Conservation (phyloP, 129 eudicot species). For the Chrysanthemum makinoi region DNA sequence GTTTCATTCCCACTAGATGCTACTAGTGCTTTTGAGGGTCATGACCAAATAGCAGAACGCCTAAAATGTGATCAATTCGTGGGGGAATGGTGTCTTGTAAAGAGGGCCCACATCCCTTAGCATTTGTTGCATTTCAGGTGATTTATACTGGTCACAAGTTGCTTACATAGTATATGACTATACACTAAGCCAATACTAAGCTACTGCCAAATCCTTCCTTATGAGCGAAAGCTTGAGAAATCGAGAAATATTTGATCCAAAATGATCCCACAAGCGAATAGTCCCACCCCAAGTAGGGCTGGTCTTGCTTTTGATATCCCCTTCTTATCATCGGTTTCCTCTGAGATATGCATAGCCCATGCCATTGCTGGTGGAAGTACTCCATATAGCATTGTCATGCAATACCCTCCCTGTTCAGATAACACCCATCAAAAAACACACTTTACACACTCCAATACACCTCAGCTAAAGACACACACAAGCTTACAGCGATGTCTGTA, state of each 20-base stretch:
- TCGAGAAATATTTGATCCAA: slow-evolving; percentile 65
- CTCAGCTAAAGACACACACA: slow-evolving; percentile 5
- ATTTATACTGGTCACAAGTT: background rate
- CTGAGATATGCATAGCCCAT: slow-evolving; percentile 51
- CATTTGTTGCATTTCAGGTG: background rate
- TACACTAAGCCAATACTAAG: background rate
- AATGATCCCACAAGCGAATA: slow-evolving; percentile 59
- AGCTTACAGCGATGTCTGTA: slow-evolving; percentile 92
- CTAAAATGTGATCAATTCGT: too few species aligned
- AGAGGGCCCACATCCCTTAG: background rate
- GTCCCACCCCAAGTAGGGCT: slow-evolving; percentile 61
- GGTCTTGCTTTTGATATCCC: slow-evolving; percentile 40
- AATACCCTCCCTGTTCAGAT: slow-evolving; percentile 77
- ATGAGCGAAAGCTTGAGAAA: slow-evolving; percentile 46
- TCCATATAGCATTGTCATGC: slow-evolving; percentile 88
- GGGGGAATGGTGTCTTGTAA: too few species aligned
- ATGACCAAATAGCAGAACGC: too few species aligned
- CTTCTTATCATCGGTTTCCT: slow-evolving; percentile 21
- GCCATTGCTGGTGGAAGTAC: slow-evolving; percentile 94
- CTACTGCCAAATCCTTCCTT: slow-evolving; percentile 7
- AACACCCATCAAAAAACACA: background rate
- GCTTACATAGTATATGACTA: background rate
- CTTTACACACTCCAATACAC: slow-evolving; percentile 3
- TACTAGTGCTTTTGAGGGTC: too few species aligned
- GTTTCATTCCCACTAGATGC: too few species aligned